Base-by-base conservation (phyloP, 257 asterid species). In the Lycium barbarum region DNA sequence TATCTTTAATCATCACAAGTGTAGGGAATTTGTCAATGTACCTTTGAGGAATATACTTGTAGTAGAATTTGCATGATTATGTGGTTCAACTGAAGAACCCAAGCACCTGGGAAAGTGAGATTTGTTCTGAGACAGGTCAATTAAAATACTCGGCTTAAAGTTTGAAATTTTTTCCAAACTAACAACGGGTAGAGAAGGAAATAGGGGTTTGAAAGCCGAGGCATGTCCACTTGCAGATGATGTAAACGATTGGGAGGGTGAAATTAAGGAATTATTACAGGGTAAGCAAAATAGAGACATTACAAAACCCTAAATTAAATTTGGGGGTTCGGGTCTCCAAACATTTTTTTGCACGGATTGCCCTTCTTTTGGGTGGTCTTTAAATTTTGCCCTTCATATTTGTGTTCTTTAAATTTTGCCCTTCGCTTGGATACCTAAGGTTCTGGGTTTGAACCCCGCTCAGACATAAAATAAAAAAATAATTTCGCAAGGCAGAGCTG, bases 221-320 rank as follows among this genome's bases (percentile, higher is more conserved):
- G 55, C 47, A 22, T 78, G 59, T 49, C 22, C 22, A 74, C 22
- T 7, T 49, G 62, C 43, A 49, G 20, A 20, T 49, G 81, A 74
- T 20, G 81, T 2, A 26, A 22, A 47, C n/a, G 40, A n/a, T 9
- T 9, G 7, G 12, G 20, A 22, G 13, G 59, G n/a, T 76, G 82
- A 26, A 78, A 54, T 53, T 78, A 53, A 78, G 65, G 9, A 51
- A 51, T 8, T 76, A 76, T 53, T 53, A 76, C 33, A 76, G 9
- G 15, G 65, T 13, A 65, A 53, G 65, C 65, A 22, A 78, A 78
- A 78, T 26, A 78, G 82, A 53, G 82, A 65, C 82, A 78, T 78
- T 14, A 45, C 26, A 15, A 51, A 78, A 33, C 49, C 82, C 82
- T 78, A 70, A 40, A 72, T 43, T 11, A 0, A 1, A 53, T 22